Percentiles rank a stretch among this genome's conserved stretches.
Conservation (phyloP, 140 eudicot genomes). For the Ambrosia hybrid region DNA sequence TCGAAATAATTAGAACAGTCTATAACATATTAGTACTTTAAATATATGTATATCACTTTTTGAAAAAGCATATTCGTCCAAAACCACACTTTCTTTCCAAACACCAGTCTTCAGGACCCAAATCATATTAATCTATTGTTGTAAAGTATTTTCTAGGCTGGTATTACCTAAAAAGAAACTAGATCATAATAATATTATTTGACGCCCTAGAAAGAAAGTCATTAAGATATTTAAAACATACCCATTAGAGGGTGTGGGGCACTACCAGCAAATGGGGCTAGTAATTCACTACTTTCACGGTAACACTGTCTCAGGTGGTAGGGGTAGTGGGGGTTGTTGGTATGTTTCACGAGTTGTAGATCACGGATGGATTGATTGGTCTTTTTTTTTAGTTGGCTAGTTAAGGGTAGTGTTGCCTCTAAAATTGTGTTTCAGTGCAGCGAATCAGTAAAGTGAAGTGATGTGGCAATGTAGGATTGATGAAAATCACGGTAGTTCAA, state of each 20-base stretch:
- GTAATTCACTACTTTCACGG: no score
- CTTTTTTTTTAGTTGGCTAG: no score
- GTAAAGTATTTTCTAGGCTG: slow-evolving; percentile 40
- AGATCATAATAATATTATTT: neutral
- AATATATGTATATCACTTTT: slow-evolving; percentile 11
- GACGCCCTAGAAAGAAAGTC: slow-evolving; percentile 21
- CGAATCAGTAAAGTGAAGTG: no score
- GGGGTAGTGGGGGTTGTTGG: no score
- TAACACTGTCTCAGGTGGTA: no score
- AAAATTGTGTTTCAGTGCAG: no score
- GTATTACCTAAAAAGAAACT: slow-evolving; percentile 28
- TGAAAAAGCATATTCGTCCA: slow-evolving; percentile 26
- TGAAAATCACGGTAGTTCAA: no score
- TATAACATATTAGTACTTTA: slow-evolving; percentile 1
- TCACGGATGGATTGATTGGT: no score
- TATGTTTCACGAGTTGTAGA: no score
- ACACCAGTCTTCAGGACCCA: slow-evolving; percentile 12
- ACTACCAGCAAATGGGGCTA: no score
- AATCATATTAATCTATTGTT: slow-evolving; percentile 16
- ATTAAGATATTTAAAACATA: neutral
- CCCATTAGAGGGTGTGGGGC: neutral
- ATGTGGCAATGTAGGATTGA: no score
- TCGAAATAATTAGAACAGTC: neutral
- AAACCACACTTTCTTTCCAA: slow-evolving; percentile 23
- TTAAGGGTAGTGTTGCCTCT: no score